Evolutionary conservation across 208 protist genomes (phyloP), one percentile per base, ranked within the genome.

Genomic region (Perkinsela sp.): DNA sequence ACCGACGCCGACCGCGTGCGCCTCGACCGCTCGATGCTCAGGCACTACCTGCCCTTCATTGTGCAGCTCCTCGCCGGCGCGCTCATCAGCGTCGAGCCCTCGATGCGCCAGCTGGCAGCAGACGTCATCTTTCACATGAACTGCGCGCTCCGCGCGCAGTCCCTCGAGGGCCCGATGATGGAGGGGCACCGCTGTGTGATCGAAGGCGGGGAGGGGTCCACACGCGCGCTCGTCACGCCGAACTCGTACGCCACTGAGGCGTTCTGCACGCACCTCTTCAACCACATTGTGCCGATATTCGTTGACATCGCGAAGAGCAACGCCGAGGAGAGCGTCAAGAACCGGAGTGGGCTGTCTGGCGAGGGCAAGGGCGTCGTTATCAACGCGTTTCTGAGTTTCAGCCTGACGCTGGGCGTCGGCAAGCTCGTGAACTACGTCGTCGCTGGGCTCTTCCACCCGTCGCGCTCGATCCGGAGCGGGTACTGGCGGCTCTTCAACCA

Each of bases 301-400:
- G 40, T 57, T 57, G 40, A 57, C 40, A 57, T 57, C 22, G 40
- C 40, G 40, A 57, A 57, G 40, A 57, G 40, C 22, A 57, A 57
- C 22, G 22, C 40, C 22, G 40, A 57, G 40, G 40, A 57, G 22
- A 57, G 40, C 22, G 40, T 57, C 13, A 57, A 57, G 22, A 57
- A 57, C 40, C 40, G 40, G 22, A 57, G 40, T 57, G 40, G 40
- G 40, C 40, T 57, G 6, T 57, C 40, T 22, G 40, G 40, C 22
- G 40, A 57, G 22, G 40, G 40, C 40, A 57, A 57, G 22, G 40
- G 40, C 22, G 40, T 57, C 40, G 40, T 57, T 22, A 22, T 57
- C 13, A 57, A 57, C 40, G 40, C 40, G 13, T 57, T 57, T 22
- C 22, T 57, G 22, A 57, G 40, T 22, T 57, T 57, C 22, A 22